Evolutionary conservation across 2,329 filamentous ascomycete genomes (phyloP), one percentile per base, ranked within the genome.

Genomic region (Rugonectria rugulosa): DNA sequence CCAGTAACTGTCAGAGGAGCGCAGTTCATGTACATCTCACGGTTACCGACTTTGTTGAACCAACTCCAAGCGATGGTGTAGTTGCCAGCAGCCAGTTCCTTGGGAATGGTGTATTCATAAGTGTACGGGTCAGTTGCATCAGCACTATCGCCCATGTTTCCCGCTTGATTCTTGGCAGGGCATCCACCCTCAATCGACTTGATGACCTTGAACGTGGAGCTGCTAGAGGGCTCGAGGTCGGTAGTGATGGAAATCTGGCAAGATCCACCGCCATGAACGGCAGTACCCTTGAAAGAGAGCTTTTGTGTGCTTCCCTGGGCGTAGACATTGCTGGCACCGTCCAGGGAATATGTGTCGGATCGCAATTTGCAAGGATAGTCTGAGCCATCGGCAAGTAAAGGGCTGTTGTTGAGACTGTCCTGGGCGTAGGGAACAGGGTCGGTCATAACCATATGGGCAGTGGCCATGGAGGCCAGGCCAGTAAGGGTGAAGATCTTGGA

Each of bases 11-110:
- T 82, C 42, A 96, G 73, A 0, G 91, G 86, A 0, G 89, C 91
- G 66, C 94, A 99, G 82, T 97, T 96, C 92, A 97, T 96, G 81
- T 98, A 97, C 82, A 97, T 92, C 72, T 98, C 95, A 1, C 93
- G 88, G 78, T 97, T 97, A 3, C 95, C 95, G 9, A 96, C 69
- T 56, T 89, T 89, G 79, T 98, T 98, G 75, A 96, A 86, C 95
- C 95, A 98, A 1, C 92, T 92, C 92, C 93, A 98, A 0, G 91
- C 91, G 5, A 98, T 80, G 0, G 88, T 90, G 21, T 90, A 93
- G 34, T 92, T 83, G 4, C 94, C 95, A 2, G 87, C 77, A 8
- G 88, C 85, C 41, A 97, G 81, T 19, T 87, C 84, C 0, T 81
- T 72, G 0, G 93, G 94, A 6, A 97, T 85, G 0, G 76, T 83